These are phyloP conservation scores for Fusarium sp. DNA, from an alignment of 2,329 filamentous ascomycete genomes.

Conservation along the genomic window DNA sequence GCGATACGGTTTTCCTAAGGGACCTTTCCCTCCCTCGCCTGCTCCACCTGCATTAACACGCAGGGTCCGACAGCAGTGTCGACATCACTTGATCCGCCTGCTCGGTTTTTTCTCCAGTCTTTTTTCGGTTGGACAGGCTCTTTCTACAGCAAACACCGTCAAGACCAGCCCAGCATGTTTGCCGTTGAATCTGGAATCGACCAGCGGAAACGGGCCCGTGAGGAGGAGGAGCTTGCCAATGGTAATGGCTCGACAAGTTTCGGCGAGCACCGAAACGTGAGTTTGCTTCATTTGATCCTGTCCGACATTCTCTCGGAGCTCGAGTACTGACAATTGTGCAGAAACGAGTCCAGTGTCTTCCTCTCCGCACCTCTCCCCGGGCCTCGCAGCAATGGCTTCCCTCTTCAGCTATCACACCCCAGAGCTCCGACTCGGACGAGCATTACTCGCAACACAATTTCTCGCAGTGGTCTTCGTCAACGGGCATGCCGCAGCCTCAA, in stretches of 20 bases:
- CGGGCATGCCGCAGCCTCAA: constrained; percentile 29
- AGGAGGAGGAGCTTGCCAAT: constrained; percentile 57
- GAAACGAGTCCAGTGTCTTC: constrained; percentile 68
- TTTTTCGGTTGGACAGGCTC: constrained; percentile 13
- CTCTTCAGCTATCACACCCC: constrained; percentile 53
- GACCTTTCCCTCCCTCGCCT: constrained; percentile 30
- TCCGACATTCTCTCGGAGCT: neutral
- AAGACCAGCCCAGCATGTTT: constrained; percentile 51
- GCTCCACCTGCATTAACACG: constrained; percentile 44
- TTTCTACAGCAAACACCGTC: constrained; percentile 6
- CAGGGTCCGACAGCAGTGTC: constrained; percentile 37
- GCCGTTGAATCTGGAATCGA: constrained; percentile 50
- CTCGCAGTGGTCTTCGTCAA: constrained; percentile 49
- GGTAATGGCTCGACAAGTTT: constrained; percentile 56
- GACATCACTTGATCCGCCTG: constrained; percentile 24
- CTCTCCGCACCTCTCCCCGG: constrained; percentile 60
- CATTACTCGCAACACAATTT: constrained; percentile 47
- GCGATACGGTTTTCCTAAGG: constrained; percentile 25
- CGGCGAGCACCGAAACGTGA: constrained; percentile 64
- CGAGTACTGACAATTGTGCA: constrained; percentile 45
- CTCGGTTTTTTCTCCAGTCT: constrained; percentile 20
- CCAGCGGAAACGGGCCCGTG: constrained; percentile 59
- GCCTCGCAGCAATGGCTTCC: constrained; percentile 47
- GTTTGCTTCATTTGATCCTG: constrained; percentile 32
- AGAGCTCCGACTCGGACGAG: constrained; percentile 57